Evolutionary conservation across 1,284 basidiomycete genomes (phyloP), one percentile per base, ranked within the genome.

Genomic region (Wolfiporia cocos): DNA sequence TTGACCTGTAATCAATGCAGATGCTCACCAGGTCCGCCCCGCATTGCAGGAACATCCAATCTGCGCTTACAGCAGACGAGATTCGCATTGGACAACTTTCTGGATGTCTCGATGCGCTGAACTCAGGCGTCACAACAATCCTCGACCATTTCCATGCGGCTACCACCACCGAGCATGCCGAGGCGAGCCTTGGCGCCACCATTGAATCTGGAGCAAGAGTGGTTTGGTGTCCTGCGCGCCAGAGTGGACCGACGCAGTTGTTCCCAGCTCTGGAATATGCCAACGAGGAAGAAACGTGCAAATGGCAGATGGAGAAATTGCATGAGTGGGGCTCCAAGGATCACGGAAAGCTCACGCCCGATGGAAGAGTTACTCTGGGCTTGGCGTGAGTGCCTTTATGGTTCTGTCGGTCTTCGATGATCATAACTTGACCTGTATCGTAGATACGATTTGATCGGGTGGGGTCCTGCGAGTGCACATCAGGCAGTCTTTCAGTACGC

Each of bases 351-450:
- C 48, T 60, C 21, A 55, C 51, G 5, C 43, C 55, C 7, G 60
- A 62, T 34, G 58, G 58, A 11, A 49, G 63, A n/a, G 59, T 65
- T n/a, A 59, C 55, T n/a, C 55, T 65, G 15, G 63, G 62, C 14
- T 48, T 64, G 11, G 57, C 56, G 51, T 61, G 44, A 39, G 56
- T 49, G 7, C 2, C 18, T n/a, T n/a, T n/a, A n/a, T n/a, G n/a
- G n/a, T n/a, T n/a, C n/a, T n/a, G n/a, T n/a, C n/a, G n/a, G n/a
- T n/a, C n/a, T n/a, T n/a, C n/a, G n/a, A n/a, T n/a, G n/a, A n/a
- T n/a, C n/a, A n/a, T n/a, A n/a, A n/a, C n/a, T n/a, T n/a, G n/a
- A n/a, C n/a, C n/a, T n/a, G n/a, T n/a, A n/a, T n/a, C n/a, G n/a
- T 42, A 48, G 56, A 17, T 61, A 61, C 45, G 59, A 61, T 43